Evolutionary conservation across 2,329 filamentous ascomycete species (phyloP), one percentile per base, ranked within the genome.

Genomic region (Plectosphaerella cucumerina): DNA sequence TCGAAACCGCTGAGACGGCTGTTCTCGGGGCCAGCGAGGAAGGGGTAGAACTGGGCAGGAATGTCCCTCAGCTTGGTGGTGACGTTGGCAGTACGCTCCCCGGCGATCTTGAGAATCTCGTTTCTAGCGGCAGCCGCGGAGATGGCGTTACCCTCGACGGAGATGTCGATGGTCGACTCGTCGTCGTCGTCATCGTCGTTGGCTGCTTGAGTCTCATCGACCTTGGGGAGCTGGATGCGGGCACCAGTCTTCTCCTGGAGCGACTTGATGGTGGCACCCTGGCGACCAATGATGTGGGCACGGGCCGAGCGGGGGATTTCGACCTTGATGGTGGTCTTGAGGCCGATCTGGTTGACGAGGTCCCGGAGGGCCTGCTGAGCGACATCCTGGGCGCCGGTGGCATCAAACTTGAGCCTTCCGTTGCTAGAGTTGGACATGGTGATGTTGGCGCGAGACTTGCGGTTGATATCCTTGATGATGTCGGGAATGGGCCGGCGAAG

Each of bases 31-130:
- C 91, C 91, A 21, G 90, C 87, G 67, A 99, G 86, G 75, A 99
- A 99, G 48, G 93, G 93, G 71, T 94, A 99, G 70, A 94, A 95
- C 66, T 96, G 91, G 22, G 90, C 82, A 8, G 94, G 92, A 53
- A 99, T 87, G 46, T 86, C 85, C 68, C 86, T 90, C 58, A 99
- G 71, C 60, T 89, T 90, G 51, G 90, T 80, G 71, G 83, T 94
- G 63, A 92, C 82, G 59, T 87, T 93, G 50, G 90, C 87, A 49
- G 89, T 85, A 55, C 90, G 86, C 70, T 97, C 91, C 60, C 87
- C 87, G 50, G 90, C 90, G 65, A 97, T 97, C 62, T 86, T 87
- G 62, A 90, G 79, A 61, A 99, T 94, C 60, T 90, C 87, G 51
- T 89, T 84, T 54, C 85, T 85, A 50, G 94, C 94, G 69, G 90